Base-by-base conservation (phyloP, 257 asterid species). In the Handroanthus guayacan region DNA sequence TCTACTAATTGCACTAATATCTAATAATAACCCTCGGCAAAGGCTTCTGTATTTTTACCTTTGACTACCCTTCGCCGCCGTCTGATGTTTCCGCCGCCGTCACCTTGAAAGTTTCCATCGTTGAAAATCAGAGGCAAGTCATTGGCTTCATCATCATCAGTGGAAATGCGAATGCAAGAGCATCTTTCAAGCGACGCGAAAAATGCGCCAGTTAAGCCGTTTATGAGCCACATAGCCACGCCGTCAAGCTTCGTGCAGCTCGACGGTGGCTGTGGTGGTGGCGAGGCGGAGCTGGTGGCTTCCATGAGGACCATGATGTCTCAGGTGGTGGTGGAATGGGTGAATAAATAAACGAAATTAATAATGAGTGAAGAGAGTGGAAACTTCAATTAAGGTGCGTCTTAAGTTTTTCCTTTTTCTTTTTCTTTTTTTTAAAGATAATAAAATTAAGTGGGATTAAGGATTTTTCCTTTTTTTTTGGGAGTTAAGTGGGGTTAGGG, bases 161-260 rank as follows among this genome's bases (percentile, higher is more conserved):
- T 90, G 7, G 94, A 70, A 17, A 92, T 86, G 51, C 93, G 88
- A 57, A 92, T 90, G 85, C 97, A 92, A 9, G 96, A 92, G 72
- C 96, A 92, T 45, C 90, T 84, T n/a, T 92, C 93, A 67, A 92
- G 63, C 34, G 97, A 92, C 0, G 93, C 96, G 63, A 92, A 92
- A 51, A 92, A 92, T 2, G 88, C 97, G 3, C 81, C 84, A 5
- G 96, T 79, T 31, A 92, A 82, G 54, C 97, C 89, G 76, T 90
- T 88, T 54, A 89, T 47, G 55, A 92, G 58, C 97, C 97, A 88
- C 89, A 81, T 92, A 31, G 92, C 92, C 51, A 87, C 82, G 6
- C 95, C 92, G 50, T 92, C 96, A 67, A 92, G 79, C 63, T 83
- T 92, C 18, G 89, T 67, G 62, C 90, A 74, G 62, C 78, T 43